Percentiles rank a stretch among this genome's conserved stretches.
Evolutionary conservation across 2,329 filamentous ascomycete species (phyloP).

Genomic region (Nigrospora osmanthi): DNA sequence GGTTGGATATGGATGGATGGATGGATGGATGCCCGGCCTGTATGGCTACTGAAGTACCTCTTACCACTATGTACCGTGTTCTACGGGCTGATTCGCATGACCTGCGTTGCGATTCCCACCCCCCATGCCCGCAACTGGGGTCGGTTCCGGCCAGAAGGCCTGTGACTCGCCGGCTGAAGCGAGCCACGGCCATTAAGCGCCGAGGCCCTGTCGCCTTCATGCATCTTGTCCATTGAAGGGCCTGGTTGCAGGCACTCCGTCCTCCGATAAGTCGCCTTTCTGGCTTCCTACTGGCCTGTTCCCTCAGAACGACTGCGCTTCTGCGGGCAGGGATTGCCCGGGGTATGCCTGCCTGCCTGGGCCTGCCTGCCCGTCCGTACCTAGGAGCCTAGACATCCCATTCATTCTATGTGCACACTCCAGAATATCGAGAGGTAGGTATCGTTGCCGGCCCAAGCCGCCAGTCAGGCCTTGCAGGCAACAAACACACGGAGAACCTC

Average conservation of each 20-base stretch:
- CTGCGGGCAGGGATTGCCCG: conserved; percentile 1
- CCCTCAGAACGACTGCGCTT: conserved; percentile 14
- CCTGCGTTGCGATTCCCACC: background rate
- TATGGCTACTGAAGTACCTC: too few relatives aligned
- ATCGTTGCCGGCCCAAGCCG: too few relatives aligned
- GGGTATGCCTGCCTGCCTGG: background rate
- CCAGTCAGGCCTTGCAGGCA: too few relatives aligned
- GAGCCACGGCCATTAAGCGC: conserved; percentile 46
- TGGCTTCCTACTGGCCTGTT: conserved; percentile 15
- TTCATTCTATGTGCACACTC: too few relatives aligned
- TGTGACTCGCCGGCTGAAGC: conserved; percentile 33
- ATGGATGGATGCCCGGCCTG: too few relatives aligned
- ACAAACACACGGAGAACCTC: too few relatives aligned
- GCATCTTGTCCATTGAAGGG: conserved; percentile 29
- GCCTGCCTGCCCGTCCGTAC: background rate
- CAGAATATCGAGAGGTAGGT: too few relatives aligned
- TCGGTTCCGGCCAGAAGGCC: conserved; percentile 8
- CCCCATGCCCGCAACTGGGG: conserved; percentile 2
- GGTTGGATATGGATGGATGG: too few relatives aligned
- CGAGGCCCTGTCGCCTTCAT: conserved; percentile 40
- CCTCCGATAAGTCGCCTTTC: conserved; percentile 11
- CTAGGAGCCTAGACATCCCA: too few relatives aligned
- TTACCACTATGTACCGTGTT: background rate
- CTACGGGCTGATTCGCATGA: conserved; percentile 3
- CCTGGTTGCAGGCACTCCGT: background rate